Conservation (phyloP, 2,329 filamentous ascomycete genomes). For the Aspergillaceae sp. region DNA sequence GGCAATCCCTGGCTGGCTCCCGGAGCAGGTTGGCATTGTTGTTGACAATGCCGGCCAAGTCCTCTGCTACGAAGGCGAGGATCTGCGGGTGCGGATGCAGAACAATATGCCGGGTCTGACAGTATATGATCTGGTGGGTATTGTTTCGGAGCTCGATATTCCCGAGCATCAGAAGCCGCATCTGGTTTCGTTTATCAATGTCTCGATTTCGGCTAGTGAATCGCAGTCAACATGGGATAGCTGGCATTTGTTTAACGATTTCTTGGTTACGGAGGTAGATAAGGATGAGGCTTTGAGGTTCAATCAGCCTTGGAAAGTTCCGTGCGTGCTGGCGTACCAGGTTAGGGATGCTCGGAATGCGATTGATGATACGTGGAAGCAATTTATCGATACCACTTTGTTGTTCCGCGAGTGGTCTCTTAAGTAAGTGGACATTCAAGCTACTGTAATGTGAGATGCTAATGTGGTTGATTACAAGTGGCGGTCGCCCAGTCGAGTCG, state of each 20-base stretch:
- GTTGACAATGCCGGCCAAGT: constrained; percentile 76
- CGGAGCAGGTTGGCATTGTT: constrained; percentile 87
- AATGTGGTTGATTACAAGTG: constrained; percentile 13
- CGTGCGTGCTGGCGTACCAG: constrained; percentile 81
- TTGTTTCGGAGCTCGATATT: constrained; percentile 83
- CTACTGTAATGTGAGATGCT: too few species aligned
- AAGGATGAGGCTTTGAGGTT: constrained; percentile 81
- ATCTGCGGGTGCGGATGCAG: constrained; percentile 70
- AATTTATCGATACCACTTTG: constrained; percentile 71
- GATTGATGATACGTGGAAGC: constrained; percentile 80
- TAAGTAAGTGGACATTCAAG: constrained; percentile 27
- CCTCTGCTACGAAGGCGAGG: constrained; percentile 88
- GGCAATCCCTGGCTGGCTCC: constrained; percentile 83
- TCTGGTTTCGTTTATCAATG: constrained; percentile 83
- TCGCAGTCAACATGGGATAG: constrained; percentile 51
- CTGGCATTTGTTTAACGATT: constrained; percentile 98
- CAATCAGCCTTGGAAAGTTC: constrained; percentile 84
- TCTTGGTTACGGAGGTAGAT: constrained; percentile 72
- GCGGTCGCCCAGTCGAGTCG: constrained; percentile 30
- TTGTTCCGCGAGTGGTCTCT: constrained; percentile 65
- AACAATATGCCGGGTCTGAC: constrained; percentile 70
- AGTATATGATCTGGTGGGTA: constrained; percentile 83
- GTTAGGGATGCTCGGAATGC: constrained; percentile 69
- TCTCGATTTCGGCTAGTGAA: constrained; percentile 41
- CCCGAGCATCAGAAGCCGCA: constrained; percentile 80